Conservation (phyloP, 2,329 filamentous ascomycete genomes). For the Fusarium stilboides region DNA sequence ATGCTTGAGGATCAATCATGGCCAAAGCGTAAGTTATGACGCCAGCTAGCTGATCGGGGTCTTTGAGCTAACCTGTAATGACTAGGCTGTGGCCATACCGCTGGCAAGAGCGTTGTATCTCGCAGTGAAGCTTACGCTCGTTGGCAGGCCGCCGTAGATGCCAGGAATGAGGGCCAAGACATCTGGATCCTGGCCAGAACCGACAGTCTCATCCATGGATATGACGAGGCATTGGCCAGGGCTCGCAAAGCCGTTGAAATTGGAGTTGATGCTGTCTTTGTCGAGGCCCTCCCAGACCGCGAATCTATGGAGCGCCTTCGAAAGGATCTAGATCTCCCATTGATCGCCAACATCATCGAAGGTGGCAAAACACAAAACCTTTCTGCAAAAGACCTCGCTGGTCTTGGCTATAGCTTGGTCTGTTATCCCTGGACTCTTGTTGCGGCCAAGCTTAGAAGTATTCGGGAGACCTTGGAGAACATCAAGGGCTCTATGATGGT, state of each 20-base stretch:
- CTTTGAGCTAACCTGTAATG: neutral
- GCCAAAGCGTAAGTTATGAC: conserved; percentile 60
- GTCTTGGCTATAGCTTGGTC: conserved; percentile 59
- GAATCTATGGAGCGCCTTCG: conserved; percentile 59
- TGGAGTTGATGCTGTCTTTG: conserved; percentile 62
- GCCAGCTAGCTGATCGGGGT: too few relatives aligned
- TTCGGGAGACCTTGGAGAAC: conserved; percentile 55
- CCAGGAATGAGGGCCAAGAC: conserved; percentile 61
- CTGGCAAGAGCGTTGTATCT: conserved; percentile 62
- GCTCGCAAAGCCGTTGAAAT: conserved; percentile 60
- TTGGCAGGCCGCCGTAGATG: conserved; percentile 62
- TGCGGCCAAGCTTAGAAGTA: conserved; percentile 60
- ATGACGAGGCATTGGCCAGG: conserved; percentile 61
- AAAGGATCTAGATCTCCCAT: conserved; percentile 56
- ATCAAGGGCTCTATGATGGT: conserved; percentile 60
- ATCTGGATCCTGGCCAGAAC: conserved; percentile 64
- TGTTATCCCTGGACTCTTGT: conserved; percentile 63
- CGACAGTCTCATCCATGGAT: conserved; percentile 59
- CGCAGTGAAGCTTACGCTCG: conserved; percentile 62
- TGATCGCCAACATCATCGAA: conserved; percentile 59
- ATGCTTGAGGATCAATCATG: conserved; percentile 66
- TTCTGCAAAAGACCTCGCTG: conserved; percentile 53
- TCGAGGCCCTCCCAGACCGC: conserved; percentile 60
- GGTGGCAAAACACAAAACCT: conserved; percentile 56
- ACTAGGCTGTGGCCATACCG: conserved; percentile 57